Conservation (phyloP, 1,139 yeast genomes). For the Blastobotrys serpentis region DNA sequence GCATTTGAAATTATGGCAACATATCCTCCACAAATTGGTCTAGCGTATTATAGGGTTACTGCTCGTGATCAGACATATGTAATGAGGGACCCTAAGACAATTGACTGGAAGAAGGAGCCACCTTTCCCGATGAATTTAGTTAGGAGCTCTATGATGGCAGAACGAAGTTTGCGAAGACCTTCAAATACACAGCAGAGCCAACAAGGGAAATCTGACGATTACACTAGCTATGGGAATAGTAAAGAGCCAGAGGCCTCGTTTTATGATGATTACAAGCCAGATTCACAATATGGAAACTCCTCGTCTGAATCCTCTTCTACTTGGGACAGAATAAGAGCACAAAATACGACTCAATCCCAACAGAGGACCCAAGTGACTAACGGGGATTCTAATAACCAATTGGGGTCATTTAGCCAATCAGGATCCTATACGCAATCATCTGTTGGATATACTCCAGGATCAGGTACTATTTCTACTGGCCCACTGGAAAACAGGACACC, state of each 20-base stretch:
- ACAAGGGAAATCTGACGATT: neutral
- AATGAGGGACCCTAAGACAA: slow-evolving; percentile 32
- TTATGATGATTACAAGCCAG: neutral
- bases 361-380: neutral
- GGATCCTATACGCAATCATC: slow-evolving; percentile 5
- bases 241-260: neutral
- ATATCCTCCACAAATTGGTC: slow-evolving; percentile 34
- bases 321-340: slow-evolving; percentile 24
- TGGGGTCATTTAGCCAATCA: neutral
- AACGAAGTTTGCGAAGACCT: neutral
- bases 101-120: slow-evolving; percentile 33
- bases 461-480: neutral
- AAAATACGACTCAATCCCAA: slow-evolving; percentile 11
- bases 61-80: slow-evolving; percentile 26
- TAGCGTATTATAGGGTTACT: slow-evolving; percentile 30
- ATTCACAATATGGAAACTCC: neutral
- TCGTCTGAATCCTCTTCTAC: slow-evolving; percentile 2
- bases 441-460: neutral
- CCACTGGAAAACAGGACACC: neutral
- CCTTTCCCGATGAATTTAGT: slow-evolving; percentile 32
- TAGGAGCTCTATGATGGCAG: slow-evolving; percentile 5
- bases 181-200: neutral
- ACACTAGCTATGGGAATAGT: neutral
- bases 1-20: slow-evolving; percentile 23
- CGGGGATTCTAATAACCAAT: neutral